Evolutionary conservation across 1,284 basidiomycete genomes (phyloP), one percentile per base, ranked within the genome.

Genomic region (Polyporus tsugae): DNA sequence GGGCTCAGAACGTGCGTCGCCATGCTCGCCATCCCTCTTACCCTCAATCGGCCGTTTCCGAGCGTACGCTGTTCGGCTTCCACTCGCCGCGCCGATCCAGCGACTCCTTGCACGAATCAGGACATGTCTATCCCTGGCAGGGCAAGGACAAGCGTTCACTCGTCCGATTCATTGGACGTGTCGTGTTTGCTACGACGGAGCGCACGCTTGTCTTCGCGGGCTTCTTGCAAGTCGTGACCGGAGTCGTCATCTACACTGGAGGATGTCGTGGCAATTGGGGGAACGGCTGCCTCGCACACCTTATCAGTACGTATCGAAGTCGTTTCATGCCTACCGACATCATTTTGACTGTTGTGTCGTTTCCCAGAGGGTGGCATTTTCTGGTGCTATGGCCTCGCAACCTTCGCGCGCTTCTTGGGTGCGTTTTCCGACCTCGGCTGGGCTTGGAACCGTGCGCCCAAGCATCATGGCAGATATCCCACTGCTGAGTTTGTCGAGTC

Each of bases 401-500:
- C 94, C 0, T 99, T 98, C 78, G 93, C 89, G 35, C 93, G 97
- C 29, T 99, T 95, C 83, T 88, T 98, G 63, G 97, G 97, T 29
- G 90, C 95, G 0, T 97, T 93, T 78, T 89, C 95, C 13, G 91
- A 95, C 68, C 81, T 91, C 49, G 97, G 97, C 1, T 99, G 97
- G 97, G 95, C 97, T 7, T 99, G 97, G 97, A 98, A 99, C 79
- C 83, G 86, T 44, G 81, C 88, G 0, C 89, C 89, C 1, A 77
- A 77, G 9, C 81, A 82, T 7, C 80, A 80, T 67, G 71, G 67
- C 57, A 63, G 52, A 17, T 82, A 84, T 60, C 85, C 89, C 11
- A 90, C 91, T 2, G 96, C 94, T 6, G 97, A 99, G 81, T 94
- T 95, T 73, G 86, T 95, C 72, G 97, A 99, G 80, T 95, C 91